These are phyloP conservation scores for Hymenoscyphus scutula DNA, from an alignment of 2,329 filamentous ascomycete species.

Conservation along the genomic window DNA sequence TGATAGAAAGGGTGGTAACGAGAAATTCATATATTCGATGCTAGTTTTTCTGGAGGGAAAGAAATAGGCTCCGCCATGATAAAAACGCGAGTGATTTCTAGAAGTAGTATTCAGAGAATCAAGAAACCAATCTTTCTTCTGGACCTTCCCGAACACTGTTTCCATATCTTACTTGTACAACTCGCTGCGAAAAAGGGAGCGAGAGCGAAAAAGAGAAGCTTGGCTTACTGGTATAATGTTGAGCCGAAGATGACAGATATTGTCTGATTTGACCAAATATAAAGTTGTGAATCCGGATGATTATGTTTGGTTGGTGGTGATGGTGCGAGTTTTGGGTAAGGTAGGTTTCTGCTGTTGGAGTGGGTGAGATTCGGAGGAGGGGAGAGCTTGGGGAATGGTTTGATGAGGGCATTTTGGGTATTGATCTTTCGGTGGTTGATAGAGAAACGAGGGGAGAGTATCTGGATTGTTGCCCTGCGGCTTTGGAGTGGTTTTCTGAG, in stretches of 20 bases:
- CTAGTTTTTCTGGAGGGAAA: too few relatives aligned
- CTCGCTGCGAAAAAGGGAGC: not conserved
- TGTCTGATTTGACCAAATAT: not conserved
- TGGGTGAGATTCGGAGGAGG: slow-evolving; percentile 15
- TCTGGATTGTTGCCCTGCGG: not conserved
- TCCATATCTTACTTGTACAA: too few relatives aligned
- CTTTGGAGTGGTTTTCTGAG: not conserved
- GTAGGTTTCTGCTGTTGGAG: slow-evolving; percentile 21
- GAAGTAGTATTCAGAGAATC: too few relatives aligned
- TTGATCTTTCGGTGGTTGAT: not conserved
- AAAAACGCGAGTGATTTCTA: too few relatives aligned
- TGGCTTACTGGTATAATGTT: slow-evolving; percentile 6
- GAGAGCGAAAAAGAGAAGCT: not conserved
- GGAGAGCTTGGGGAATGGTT: not conserved
- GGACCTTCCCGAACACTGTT: too few relatives aligned
- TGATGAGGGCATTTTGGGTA: not conserved
- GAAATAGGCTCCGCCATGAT: too few relatives aligned
- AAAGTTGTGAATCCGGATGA: not conserved
- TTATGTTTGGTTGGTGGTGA: slow-evolving; percentile 33
- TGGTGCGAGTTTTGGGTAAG: slow-evolving; percentile 48
- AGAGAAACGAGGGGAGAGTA: not conserved
- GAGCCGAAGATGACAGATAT: slow-evolving; percentile 5
- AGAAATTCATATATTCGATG: too few relatives aligned
- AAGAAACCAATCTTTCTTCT: too few relatives aligned
- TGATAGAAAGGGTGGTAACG: too few relatives aligned